These are phyloP conservation scores for Globisporangium ultimum DNA, from an alignment of 352 stramenopile species.

Conservation along the genomic window DNA sequence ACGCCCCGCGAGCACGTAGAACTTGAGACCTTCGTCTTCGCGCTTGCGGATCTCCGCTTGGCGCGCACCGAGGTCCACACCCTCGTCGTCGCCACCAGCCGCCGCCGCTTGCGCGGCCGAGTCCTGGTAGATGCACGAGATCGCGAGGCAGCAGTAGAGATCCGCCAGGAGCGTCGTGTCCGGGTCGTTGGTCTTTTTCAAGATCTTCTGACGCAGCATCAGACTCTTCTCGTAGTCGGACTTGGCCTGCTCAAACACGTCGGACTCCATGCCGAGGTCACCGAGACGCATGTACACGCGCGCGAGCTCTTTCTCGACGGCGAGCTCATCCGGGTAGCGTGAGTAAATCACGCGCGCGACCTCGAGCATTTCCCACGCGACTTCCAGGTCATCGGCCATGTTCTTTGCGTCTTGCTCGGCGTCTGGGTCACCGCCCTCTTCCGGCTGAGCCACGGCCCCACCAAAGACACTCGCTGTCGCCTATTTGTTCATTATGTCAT, in stretches of 20 bases:
- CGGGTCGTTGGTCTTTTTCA: slow-evolving; percentile 51
- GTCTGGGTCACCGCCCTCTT: slow-evolving; percentile 24
- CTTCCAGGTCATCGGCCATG: slow-evolving; percentile 68
- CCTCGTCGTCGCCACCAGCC: slow-evolving; percentile 2
- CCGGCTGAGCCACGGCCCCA: slow-evolving; percentile 24
- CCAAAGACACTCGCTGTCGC: slow-evolving; percentile 60
- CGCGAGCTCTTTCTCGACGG: slow-evolving; percentile 74
- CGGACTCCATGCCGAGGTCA: slow-evolving; percentile 78
- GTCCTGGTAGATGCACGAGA: slow-evolving; percentile 83
- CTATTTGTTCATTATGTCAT: slow-evolving; percentile 5
- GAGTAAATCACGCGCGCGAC: slow-evolving; percentile 80
- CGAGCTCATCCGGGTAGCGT: slow-evolving; percentile 59
- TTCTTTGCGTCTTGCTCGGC: slow-evolving; percentile 55
- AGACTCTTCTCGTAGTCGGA: slow-evolving; percentile 79
- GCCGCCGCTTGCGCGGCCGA: slow-evolving; percentile 21
- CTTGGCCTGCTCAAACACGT: slow-evolving; percentile 74
- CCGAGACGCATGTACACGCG: slow-evolving; percentile 78
- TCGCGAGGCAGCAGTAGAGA: slow-evolving; percentile 80
- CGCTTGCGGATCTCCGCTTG: slow-evolving; percentile 16
- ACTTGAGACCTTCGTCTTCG: slow-evolving; percentile 63
- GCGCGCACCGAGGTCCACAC: not conserved
- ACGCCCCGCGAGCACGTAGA: slow-evolving; percentile 77
- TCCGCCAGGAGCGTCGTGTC: slow-evolving; percentile 82
- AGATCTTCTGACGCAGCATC: slow-evolving; percentile 64
- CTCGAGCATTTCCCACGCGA: slow-evolving; percentile 87